A percentile compares a stretch with the other conserved stretches of the same genome.
Evolutionary conservation across 192 early-diverging fungal species (phyloP).

Genomic region (Jimgerdemannia lactiflua): DNA sequence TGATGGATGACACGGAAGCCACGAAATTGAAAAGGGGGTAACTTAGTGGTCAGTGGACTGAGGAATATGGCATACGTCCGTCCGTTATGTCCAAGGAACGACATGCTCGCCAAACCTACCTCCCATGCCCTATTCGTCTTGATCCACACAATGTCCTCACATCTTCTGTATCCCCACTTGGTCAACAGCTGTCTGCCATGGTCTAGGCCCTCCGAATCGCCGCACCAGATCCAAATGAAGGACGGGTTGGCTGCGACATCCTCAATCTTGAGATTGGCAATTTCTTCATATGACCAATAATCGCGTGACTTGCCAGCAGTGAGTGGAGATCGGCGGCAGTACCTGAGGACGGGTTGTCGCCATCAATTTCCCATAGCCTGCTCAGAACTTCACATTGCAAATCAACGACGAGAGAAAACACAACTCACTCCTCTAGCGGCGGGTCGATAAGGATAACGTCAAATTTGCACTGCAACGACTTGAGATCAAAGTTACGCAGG

Average conservation of each 20-base stretch:
- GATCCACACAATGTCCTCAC: slow-evolving; percentile 67
- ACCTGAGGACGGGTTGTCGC: background rate
- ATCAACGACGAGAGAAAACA: slow-evolving; percentile 1
- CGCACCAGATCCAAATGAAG: slow-evolving; percentile 65
- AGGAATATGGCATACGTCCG: no score
- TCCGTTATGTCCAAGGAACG: no score
- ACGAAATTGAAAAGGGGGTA: background rate
- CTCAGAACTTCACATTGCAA: background rate
- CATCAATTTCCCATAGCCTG: background rate
- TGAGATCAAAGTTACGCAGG: slow-evolving; percentile 46
- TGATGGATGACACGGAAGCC: background rate
- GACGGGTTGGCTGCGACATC: slow-evolving; percentile 56
- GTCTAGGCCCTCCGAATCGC: slow-evolving; percentile 51
- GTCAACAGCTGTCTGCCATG: slow-evolving; percentile 51
- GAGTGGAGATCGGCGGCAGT: slow-evolving; percentile 22
- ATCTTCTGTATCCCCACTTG: slow-evolving; percentile 64
- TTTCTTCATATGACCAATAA: slow-evolving; percentile 47
- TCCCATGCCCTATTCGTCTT: slow-evolving; percentile 52
- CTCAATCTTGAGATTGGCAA: slow-evolving; percentile 50
- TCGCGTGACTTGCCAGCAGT: slow-evolving; percentile 16
- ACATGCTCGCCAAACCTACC: slow-evolving; percentile 17
- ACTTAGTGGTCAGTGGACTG: no score
- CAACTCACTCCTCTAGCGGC: slow-evolving; percentile 47
- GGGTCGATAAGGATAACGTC: slow-evolving; percentile 67
- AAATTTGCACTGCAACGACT: slow-evolving; percentile 39